phyloP scores from a whole-genome alignment of 2,329 filamentous ascomycete species.

The Orbilia oligospora region DNA sequence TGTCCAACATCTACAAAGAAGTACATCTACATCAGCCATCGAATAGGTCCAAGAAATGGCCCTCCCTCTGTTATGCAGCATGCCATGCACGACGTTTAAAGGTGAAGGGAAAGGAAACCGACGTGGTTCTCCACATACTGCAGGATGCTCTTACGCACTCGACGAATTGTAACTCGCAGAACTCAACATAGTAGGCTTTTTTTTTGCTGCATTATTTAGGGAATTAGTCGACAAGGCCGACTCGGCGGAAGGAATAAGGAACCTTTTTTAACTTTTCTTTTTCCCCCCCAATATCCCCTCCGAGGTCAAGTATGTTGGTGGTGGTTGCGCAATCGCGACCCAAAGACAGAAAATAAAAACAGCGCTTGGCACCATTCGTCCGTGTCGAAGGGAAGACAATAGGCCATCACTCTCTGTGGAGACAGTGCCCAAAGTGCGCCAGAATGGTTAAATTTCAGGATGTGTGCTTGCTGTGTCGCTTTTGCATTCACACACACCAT shows the following conservation, averaged over 20 bases:
- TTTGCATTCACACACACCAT: constrained; percentile 55
- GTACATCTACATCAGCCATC: constrained; percentile 26
- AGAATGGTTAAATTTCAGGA: constrained; percentile 62
- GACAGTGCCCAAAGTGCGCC: constrained; percentile 37
- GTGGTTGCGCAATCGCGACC: constrained; percentile 61
- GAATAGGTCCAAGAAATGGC: constrained; percentile 23
- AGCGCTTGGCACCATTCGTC: constrained; percentile 36
- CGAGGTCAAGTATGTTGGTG: constrained; percentile 32
- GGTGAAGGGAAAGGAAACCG: constrained; percentile 35
- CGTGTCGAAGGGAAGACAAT: constrained; percentile 43
- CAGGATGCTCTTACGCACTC: constrained; percentile 48
- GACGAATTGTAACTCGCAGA: constrained; percentile 23
- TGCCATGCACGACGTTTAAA: constrained; percentile 42
- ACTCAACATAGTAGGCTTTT: not conserved
- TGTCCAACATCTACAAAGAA: constrained; percentile 14
- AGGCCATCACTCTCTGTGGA: constrained; percentile 29
- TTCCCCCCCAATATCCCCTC: constrained; percentile 18
- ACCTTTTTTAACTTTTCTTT: constrained; percentile 10
- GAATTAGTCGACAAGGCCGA: constrained; percentile 31
- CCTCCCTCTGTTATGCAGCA: constrained; percentile 27
- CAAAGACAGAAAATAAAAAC: constrained; percentile 38
- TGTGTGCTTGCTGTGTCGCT: constrained; percentile 59
- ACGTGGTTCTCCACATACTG: constrained; percentile 56
- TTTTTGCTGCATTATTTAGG: constrained; percentile 10
- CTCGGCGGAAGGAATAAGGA: constrained; percentile 55